Conservation (phyloP, 306 rosid species). For the Parietaria judaica region DNA sequence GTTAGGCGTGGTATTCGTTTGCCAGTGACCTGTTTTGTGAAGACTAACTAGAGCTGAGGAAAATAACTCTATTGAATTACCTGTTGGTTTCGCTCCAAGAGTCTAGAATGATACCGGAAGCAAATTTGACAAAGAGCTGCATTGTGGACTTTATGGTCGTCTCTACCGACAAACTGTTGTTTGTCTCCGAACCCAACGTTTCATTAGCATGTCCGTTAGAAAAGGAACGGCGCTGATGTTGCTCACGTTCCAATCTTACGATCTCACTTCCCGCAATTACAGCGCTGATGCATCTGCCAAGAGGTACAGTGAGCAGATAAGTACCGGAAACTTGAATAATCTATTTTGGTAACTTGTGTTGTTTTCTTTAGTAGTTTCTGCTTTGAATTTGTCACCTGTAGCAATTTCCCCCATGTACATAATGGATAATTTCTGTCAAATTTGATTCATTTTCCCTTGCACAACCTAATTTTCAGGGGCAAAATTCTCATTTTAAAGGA, state of each 20-base stretch:
- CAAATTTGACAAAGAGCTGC: slow-evolving; percentile 82
- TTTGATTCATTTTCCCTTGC: too few relatives aligned
- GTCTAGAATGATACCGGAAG: slow-evolving; percentile 73
- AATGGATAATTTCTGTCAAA: too few relatives aligned
- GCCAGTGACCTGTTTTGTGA: too few relatives aligned
- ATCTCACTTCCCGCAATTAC: slow-evolving; percentile 88
- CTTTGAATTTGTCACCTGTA: too few relatives aligned
- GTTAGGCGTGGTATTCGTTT: too few relatives aligned
- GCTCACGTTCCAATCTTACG: slow-evolving; percentile 81
- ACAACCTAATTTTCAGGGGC: too few relatives aligned
- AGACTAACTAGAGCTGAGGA: too few relatives aligned
- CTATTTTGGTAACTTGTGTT: slow-evolving; percentile 9
- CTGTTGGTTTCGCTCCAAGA: slow-evolving; percentile 78
- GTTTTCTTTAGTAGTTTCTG: background rate
- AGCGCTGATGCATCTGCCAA: slow-evolving; percentile 84
- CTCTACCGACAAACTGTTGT: slow-evolving; percentile 59
- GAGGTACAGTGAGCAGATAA: slow-evolving; percentile 7
- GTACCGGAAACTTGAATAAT: background rate
- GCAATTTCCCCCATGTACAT: background rate
- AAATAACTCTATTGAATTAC: slow-evolving; percentile 21
- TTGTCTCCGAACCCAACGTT: slow-evolving; percentile 49
- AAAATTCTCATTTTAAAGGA: too few relatives aligned
- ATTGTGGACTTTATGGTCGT: slow-evolving; percentile 78
- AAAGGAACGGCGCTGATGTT: slow-evolving; percentile 56
- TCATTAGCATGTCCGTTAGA: slow-evolving; percentile 59